Conservation (phyloP, 306 rosid genomes). For the Benincasa hispida region DNA sequence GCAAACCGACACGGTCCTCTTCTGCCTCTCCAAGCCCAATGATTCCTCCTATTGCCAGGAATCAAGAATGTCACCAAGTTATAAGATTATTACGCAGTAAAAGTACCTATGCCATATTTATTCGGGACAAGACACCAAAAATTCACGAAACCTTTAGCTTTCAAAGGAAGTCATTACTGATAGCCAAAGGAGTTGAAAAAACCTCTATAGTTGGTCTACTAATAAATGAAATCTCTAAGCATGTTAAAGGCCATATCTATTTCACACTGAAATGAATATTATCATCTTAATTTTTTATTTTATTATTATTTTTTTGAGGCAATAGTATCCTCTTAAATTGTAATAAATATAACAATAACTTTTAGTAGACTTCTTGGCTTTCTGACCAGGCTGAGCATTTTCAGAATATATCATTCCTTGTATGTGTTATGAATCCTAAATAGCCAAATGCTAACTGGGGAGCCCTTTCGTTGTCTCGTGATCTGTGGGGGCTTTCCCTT, state of each 20-base stretch:
- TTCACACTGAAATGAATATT: not conserved
- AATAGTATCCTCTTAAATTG: not conserved
- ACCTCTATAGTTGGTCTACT: not conserved
- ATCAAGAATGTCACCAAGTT: not conserved
- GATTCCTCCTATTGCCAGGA: constrained; percentile 65
- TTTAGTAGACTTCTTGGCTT: not conserved
- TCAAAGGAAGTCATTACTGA: not conserved
- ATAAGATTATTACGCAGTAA: not conserved
- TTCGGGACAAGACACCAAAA: not conserved
- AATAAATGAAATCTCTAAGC: not conserved
- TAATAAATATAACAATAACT: not conserved
- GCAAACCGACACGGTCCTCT: constrained; percentile 88
- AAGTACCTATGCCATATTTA: not conserved
- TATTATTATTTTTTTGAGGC: too few relatives aligned
- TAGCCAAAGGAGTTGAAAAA: not conserved
- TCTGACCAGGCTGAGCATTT: not conserved
- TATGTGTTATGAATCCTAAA: not conserved
- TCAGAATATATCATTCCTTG: not conserved
- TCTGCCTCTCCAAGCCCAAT: constrained; percentile 96
- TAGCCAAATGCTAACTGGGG: not conserved
- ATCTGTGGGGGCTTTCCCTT: not conserved
- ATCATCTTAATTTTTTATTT: not conserved
- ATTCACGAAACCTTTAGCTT: not conserved
- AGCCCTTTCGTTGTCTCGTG: not conserved
- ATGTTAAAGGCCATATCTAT: not conserved